These are phyloP conservation scores for Trichoderma aggressivum DNA, from an alignment of 2,329 filamentous ascomycete genomes.

Conservation along the genomic window DNA sequence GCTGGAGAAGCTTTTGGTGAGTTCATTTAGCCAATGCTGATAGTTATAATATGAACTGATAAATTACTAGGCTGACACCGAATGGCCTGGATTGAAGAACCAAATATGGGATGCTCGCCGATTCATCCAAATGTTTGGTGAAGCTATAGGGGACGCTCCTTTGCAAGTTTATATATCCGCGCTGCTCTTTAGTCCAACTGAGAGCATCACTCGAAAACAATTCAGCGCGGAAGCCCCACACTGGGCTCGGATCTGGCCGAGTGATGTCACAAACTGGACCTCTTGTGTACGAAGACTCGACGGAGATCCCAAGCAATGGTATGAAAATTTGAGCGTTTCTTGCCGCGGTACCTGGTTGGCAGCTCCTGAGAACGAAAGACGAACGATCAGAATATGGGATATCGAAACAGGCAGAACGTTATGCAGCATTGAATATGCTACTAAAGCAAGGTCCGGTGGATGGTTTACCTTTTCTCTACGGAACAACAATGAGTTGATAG, in stretches of 20 bases:
- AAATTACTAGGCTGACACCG: background rate
- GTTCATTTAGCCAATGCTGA: background rate
- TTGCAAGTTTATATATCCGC: background rate
- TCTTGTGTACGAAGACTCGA: background rate
- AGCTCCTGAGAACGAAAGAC: no score
- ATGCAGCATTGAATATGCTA: no score
- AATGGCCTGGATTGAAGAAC: background rate
- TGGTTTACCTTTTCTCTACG: background rate
- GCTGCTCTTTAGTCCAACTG: background rate
- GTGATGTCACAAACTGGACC: no score
- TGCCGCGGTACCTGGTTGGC: no score
- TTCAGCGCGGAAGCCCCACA: background rate
- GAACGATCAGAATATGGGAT: no score
- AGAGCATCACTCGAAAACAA: background rate
- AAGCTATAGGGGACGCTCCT: background rate
- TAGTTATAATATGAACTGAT: no score
- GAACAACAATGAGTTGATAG: background rate
- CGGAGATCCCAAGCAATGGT: background rate
- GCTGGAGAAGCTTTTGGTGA: background rate
- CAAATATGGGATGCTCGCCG: background rate
- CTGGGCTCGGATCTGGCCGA: background rate
- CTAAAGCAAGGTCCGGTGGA: no score
- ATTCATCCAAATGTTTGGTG: background rate
- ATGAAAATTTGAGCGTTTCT: no score
- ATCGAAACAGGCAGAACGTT: no score